Conservation (phyloP, 2,329 filamentous ascomycete species). For the Proliferodiscus dingleyae region DNA sequence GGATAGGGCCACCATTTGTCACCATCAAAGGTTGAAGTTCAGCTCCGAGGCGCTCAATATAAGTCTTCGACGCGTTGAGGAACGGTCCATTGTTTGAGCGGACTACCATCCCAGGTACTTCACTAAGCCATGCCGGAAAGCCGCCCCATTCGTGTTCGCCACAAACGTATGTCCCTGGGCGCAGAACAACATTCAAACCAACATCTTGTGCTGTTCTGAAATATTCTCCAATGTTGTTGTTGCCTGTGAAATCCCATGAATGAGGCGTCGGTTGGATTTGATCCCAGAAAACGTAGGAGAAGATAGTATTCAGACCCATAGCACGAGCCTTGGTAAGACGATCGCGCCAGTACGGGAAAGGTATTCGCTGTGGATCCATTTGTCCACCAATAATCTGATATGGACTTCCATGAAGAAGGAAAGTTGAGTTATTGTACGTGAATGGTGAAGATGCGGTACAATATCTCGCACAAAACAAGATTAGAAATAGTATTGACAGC, state of each 20-base stretch:
- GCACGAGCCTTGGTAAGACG: constrained; percentile 40
- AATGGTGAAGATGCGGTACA: constrained; percentile 25
- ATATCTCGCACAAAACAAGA: no score
- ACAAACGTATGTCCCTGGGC: constrained; percentile 45
- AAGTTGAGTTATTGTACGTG: constrained; percentile 36
- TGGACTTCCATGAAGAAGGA: constrained; percentile 37
- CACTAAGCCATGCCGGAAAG: constrained; percentile 37
- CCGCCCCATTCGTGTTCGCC: constrained; percentile 44
- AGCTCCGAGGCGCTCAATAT: constrained; percentile 38
- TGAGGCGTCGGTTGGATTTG: constrained; percentile 39
- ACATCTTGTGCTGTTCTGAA: constrained; percentile 43
- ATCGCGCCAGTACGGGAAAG: constrained; percentile 42
- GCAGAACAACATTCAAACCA: constrained; percentile 43
- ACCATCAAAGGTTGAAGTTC: constrained; percentile 42
- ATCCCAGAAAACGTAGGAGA: constrained; percentile 49
- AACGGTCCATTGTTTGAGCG: constrained; percentile 39
- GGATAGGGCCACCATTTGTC: constrained; percentile 42
- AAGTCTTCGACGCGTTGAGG: constrained; percentile 40
- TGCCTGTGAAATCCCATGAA: constrained; percentile 34
- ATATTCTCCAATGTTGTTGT: constrained; percentile 45
- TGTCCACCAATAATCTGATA: constrained; percentile 44
- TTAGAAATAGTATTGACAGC: no score
- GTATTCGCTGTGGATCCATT: constrained; percentile 47
- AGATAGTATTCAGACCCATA: constrained; percentile 47
- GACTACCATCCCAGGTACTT: constrained; percentile 37